A percentile compares a stretch with the other conserved stretches of the same genome.
Evolutionary conservation across 2,329 filamentous ascomycete genomes (phyloP).

Genomic region (Phialophora verrucosa): DNA sequence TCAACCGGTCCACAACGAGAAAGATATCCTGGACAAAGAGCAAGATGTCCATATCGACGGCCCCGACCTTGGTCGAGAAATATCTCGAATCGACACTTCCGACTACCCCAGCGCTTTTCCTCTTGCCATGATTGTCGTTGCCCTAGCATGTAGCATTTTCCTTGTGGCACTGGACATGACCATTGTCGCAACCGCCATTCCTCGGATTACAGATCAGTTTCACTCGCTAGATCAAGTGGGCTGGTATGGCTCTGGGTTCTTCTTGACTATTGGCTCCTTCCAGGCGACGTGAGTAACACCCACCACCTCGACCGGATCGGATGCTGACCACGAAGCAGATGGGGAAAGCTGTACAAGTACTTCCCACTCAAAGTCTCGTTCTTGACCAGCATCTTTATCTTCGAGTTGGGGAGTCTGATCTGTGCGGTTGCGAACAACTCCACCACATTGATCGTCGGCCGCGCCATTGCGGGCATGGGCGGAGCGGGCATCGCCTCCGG

Average conservation of each 20-base stretch:
- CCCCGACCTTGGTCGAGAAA: slow-evolving; percentile 30
- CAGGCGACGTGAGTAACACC: slow-evolving; percentile 36
- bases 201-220: slow-evolving; percentile 46
- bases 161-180: slow-evolving; percentile 42
- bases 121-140: slow-evolving; percentile 38
- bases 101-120: slow-evolving; percentile 38
- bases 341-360: slow-evolving; percentile 45
- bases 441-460: slow-evolving; percentile 48
- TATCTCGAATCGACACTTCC: slow-evolving; percentile 38
- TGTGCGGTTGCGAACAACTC: slow-evolving; percentile 47
- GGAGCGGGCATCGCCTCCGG: slow-evolving; percentile 45
- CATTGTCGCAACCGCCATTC: slow-evolving; percentile 46
- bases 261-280: slow-evolving; percentile 45
- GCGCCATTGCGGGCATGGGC: slow-evolving; percentile 48
- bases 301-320: background rate
- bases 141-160: slow-evolving; percentile 36
- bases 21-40: slow-evolving; percentile 25
- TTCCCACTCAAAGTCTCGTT: slow-evolving; percentile 45
- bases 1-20: slow-evolving; percentile 22
- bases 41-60: slow-evolving; percentile 18
- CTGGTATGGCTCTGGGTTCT: slow-evolving; percentile 48
- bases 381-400: slow-evolving; percentile 47
- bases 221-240: slow-evolving; percentile 43
- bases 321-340: slow-evolving; percentile 22
- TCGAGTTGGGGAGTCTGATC: slow-evolving; percentile 52